Base-by-base conservation (phyloP, 768 basidiomycete species). In the Pulveroboletus ravenelii region DNA sequence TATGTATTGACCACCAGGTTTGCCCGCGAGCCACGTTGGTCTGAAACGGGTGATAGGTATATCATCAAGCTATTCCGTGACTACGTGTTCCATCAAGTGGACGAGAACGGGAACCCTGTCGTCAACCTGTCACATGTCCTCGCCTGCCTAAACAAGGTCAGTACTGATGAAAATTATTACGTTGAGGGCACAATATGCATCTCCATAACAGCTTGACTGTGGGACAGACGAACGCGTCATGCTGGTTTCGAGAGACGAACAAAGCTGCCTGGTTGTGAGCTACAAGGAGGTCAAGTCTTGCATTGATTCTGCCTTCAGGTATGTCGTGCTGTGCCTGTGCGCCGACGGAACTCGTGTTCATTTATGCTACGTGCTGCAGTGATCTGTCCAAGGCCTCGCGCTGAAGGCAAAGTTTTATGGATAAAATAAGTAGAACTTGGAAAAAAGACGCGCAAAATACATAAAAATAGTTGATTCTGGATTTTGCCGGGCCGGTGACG, bases 11-110 rank as follows among this genome's bases (percentile, higher is more conserved):
- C 3, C n/a, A n/a, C 39, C 18, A 94, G 93, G 60, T 96, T 96
- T 60, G 87, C 93, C n/a, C 85, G 88, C 37, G 95, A 97, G 61
- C 84, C 90, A 2, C 80, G 94, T 3, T 99, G 96, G 96, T 93
- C 94, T 12, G 96, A 99, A 64, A 98, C 96, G 0, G 96, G 96
- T 2, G 96, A 99, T 63, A 76, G 95, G 53, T 99, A 99, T 66
- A 92, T 98, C 64, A 80, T 99, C 75, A 97, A 96, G 75, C 79
- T 99, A 41, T 98, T 99, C 78, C 81, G 96, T 15, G 96, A 99
- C 68, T 94, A 89, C 60, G 93, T 99, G 23, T 99, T 99, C 70
- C 96, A 99, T 64, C 93, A 96, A 67, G 87, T 96, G 37, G 93
- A 96, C 56, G 90, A 93, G 62, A 78, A 81, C 57, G 90, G 92